These are phyloP conservation scores for Antitrichia curtipendula DNA, from an alignment of 225 moss, liverwort and hornwort genomes.

Conservation along the genomic window DNA sequence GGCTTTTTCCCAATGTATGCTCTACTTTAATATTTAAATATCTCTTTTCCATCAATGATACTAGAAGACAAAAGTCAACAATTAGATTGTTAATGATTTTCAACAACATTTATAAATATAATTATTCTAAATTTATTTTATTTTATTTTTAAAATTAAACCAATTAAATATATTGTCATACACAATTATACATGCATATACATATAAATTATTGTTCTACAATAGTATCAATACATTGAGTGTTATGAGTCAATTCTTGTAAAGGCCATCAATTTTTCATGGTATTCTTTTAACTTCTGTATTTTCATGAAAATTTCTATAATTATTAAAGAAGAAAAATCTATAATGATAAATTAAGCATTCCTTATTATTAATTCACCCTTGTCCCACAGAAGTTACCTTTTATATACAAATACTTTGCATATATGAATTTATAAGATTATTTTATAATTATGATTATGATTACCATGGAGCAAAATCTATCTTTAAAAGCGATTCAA, in stretches of 20 bases:
- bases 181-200: neutral
- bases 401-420: too few relatives aligned
- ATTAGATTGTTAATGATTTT: accelerated
- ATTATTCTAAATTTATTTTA: neutral
- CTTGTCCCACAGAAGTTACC: too few relatives aligned
- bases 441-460: too few relatives aligned
- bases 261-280: too few relatives aligned
- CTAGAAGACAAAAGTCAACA: neutral
- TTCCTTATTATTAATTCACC: too few relatives aligned
- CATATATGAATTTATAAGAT: too few relatives aligned
- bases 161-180: neutral
- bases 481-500: too few relatives aligned
- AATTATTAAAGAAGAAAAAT: too few relatives aligned
- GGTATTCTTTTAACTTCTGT: neutral
- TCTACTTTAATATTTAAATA: neutral
- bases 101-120: neutral
- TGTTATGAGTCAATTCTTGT: neutral
- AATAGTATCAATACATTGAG: neutral
- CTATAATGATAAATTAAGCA: too few relatives aligned
- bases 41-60: neutral
- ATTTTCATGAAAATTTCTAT: too few relatives aligned
- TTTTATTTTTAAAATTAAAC: neutral
- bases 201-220: neutral
- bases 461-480: too few relatives aligned
- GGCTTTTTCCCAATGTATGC: too few relatives aligned